These are phyloP conservation scores for Kodamaea kakaduensis DNA, from an alignment of 805 yeast genomes.

Conservation along the genomic window DNA sequence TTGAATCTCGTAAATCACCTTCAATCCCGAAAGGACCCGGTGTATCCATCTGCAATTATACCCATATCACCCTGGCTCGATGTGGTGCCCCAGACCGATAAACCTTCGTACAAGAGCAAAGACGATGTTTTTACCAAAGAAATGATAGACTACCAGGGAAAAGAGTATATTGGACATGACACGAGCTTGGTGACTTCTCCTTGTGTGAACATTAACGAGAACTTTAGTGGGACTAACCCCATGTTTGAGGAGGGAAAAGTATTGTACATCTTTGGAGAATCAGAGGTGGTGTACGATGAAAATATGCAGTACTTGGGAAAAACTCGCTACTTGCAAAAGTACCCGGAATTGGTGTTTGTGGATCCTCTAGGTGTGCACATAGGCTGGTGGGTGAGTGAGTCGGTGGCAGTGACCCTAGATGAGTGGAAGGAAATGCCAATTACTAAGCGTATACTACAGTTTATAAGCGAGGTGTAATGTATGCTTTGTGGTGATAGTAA, in stretches of 20 bases:
- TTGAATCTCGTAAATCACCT: constrained; percentile 4
- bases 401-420: constrained; percentile 5
- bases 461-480: not conserved
- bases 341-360: constrained; percentile 10
- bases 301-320: constrained; percentile 7
- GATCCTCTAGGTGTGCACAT: constrained; percentile 11
- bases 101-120: constrained; percentile 3
- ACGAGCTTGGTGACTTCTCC: constrained; percentile 2
- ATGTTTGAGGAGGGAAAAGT: constrained; percentile 7
- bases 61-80: constrained; percentile 12
- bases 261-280: constrained; percentile 9
- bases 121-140: constrained; percentile 7
- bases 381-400: constrained; percentile 8
- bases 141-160: constrained; percentile 7
- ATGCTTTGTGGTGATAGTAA: not conserved
- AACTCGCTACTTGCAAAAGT: constrained; percentile 2
- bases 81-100: not conserved
- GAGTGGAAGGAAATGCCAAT: constrained; percentile 6
- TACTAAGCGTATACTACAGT: too few species aligned
- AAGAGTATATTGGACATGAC: constrained; percentile 6
- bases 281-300: constrained; percentile 12
- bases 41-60: constrained; percentile 9
- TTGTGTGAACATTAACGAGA: constrained; percentile 9
- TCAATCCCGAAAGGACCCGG: not conserved
- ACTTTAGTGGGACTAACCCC: constrained; percentile 4